Conservation (phyloP, 768 basidiomycete species). For the Cyathus striatus region DNA sequence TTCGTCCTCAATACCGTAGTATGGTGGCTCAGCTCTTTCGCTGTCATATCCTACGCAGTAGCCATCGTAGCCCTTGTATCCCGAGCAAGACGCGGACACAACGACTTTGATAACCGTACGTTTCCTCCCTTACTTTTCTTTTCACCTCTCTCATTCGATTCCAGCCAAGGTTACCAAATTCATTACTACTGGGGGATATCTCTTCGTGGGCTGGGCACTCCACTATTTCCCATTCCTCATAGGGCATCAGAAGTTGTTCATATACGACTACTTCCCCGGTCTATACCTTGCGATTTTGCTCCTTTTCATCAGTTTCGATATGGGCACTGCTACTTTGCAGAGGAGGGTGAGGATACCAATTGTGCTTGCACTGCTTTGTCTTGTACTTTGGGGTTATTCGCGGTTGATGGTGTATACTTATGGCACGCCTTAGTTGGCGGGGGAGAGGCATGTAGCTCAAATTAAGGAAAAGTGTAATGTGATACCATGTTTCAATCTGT, state of each 20-base stretch:
- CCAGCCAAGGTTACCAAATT: slow-evolving; percentile 89
- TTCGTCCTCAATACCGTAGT: slow-evolving; percentile 94
- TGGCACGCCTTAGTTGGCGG: slow-evolving; percentile 82
- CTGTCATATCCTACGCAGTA: slow-evolving; percentile 61
- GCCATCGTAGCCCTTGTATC: slow-evolving; percentile 79
- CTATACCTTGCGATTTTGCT: slow-evolving; percentile 85
- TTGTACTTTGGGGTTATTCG: slow-evolving; percentile 74
- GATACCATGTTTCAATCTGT: too few species aligned
- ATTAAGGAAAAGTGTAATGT: too few species aligned
- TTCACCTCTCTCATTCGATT: too few species aligned
- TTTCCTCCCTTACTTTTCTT: slow-evolving; percentile 4
- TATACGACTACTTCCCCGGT: slow-evolving; percentile 97
- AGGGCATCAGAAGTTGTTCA: slow-evolving; percentile 94
- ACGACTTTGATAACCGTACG: slow-evolving; percentile 91
- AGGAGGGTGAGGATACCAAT: slow-evolving; percentile 78
- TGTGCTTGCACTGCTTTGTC: slow-evolving; percentile 63
- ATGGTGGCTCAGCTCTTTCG: slow-evolving; percentile 82
- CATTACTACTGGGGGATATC: slow-evolving; percentile 85
- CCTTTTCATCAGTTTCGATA: slow-evolving; percentile 75
- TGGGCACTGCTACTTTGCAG: slow-evolving; percentile 71
- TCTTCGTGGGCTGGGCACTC: slow-evolving; percentile 85
- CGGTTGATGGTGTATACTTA: slow-evolving; percentile 82
- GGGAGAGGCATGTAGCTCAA: too few species aligned
- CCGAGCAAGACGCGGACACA: slow-evolving; percentile 84
- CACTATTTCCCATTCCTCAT: slow-evolving; percentile 98